phyloP scores from a whole-genome alignment of 164 flowering plant genomes.

The Vitis amurensis region DNA sequence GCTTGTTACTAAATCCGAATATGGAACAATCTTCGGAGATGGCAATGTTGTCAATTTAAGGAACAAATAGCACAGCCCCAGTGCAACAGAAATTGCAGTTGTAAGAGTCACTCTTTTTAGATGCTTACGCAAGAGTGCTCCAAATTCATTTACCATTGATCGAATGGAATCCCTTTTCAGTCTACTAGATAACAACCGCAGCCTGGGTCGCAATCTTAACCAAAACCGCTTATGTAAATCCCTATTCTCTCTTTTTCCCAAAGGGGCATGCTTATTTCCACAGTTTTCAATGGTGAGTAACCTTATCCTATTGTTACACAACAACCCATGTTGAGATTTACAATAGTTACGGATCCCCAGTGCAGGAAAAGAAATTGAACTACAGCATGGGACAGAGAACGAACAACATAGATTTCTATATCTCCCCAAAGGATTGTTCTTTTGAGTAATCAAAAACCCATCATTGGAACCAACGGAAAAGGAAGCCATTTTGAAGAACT shows the following conservation, averaged over 20 bases:
- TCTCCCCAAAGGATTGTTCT: slow-evolving; percentile 23
- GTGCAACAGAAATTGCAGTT: slow-evolving; percentile 38
- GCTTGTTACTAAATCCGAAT: slow-evolving; percentile 73
- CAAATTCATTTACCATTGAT: slow-evolving; percentile 46
- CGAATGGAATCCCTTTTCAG: slow-evolving; percentile 42
- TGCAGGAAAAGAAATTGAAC: slow-evolving; percentile 24
- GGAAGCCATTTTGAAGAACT: slow-evolving; percentile 32
- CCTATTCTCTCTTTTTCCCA: slow-evolving; percentile 23
- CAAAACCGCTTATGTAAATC: slow-evolving; percentile 41
- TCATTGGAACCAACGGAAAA: slow-evolving; percentile 33
- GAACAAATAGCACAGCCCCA: slow-evolving; percentile 72
- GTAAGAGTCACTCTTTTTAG: slow-evolving; percentile 44
- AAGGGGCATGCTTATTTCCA: slow-evolving; percentile 25
- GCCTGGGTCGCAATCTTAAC: slow-evolving; percentile 70
- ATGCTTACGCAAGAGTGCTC: slow-evolving; percentile 52
- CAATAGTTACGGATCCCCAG: slow-evolving; percentile 17
- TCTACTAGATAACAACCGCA: slow-evolving; percentile 51
- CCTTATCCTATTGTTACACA: slow-evolving; percentile 23
- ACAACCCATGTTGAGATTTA: slow-evolving; percentile 27
- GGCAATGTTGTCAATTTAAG: slow-evolving; percentile 66
- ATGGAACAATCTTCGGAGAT: slow-evolving; percentile 68
- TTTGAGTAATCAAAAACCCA: slow-evolving; percentile 29
- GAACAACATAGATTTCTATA: slow-evolving; percentile 16
- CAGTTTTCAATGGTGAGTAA: slow-evolving; percentile 23
- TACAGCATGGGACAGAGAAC: slow-evolving; percentile 14